Conservation (phyloP, 176 grass and related monocot genomes). For the Olyra latifolia region DNA sequence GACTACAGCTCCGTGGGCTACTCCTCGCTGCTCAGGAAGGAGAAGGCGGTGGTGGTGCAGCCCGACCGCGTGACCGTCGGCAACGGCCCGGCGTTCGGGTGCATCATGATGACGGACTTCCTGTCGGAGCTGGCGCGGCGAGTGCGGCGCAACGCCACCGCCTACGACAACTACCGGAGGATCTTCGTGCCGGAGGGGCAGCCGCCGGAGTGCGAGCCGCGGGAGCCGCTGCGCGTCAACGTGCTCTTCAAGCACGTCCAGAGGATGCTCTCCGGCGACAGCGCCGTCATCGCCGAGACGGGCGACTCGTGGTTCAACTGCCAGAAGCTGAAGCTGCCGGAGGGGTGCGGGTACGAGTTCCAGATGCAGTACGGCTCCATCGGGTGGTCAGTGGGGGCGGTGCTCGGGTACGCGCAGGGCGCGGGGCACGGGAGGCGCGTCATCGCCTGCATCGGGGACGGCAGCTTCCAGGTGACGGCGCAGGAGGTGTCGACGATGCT, state of each 20-base stretch:
- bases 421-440: constrained; percentile 49
- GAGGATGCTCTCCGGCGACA: constrained; percentile 47
- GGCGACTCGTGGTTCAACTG: constrained; percentile 94
- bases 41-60: constrained; percentile 73
- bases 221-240: constrained; percentile 65
- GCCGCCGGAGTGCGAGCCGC: constrained; percentile 26
- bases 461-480: constrained; percentile 87
- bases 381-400: constrained; percentile 68
- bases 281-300: constrained; percentile 65
- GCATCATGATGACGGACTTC: constrained; percentile 76
- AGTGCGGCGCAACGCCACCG: constrained; percentile 54
- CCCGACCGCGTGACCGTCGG: constrained; percentile 72
- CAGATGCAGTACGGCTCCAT: constrained; percentile 92
- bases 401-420: constrained; percentile 72
- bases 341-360: constrained; percentile 78
- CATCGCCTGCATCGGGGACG: constrained; percentile 74
- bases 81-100: constrained; percentile 70
- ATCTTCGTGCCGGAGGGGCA: constrained; percentile 66
- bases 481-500: constrained; percentile 86
- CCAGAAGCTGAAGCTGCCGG: constrained; percentile 71
- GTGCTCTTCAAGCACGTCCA: constrained; percentile 86
- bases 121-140: constrained; percentile 43
- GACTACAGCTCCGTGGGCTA: constrained; percentile 89
- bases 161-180: constrained; percentile 61
- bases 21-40: constrained; percentile 59